These are phyloP conservation scores for Acrasis kona DNA, from an alignment of 78 protist species.

Conservation along the genomic window DNA sequence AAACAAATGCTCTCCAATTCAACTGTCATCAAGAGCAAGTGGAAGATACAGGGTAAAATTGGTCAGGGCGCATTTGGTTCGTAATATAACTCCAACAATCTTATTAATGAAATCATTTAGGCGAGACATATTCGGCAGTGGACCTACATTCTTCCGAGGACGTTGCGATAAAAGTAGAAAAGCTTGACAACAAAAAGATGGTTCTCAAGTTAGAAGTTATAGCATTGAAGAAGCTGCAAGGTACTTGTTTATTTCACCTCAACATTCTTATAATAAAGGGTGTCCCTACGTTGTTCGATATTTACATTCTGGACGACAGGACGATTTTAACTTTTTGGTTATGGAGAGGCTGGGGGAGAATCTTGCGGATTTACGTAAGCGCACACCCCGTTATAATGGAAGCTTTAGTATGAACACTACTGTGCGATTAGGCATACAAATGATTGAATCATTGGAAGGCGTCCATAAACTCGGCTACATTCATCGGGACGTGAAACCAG, in stretches of 20 bases:
- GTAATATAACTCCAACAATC: no score
- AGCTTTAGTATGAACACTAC: not conserved
- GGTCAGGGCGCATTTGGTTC: not conserved
- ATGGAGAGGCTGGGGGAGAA: slow-evolving; percentile 83
- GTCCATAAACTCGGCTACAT: slow-evolving; percentile 68
- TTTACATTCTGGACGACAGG: not conserved
- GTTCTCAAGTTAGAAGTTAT: not conserved
- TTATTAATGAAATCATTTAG: no score
- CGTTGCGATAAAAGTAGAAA: not conserved
- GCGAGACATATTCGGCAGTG: not conserved
- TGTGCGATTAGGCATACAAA: not conserved
- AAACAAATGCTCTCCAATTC: not conserved
- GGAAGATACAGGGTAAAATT: not conserved
- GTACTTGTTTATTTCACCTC: not conserved
- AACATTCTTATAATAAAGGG: not conserved
- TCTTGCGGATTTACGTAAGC: slow-evolving; percentile 47
- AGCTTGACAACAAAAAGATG: not conserved
- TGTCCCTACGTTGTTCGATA: slow-evolving; percentile 26
- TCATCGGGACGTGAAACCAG: slow-evolving; percentile 87
- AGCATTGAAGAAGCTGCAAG: slow-evolving; percentile 2
- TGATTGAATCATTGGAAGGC: slow-evolving; percentile 46
- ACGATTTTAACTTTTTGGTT: slow-evolving; percentile 46
- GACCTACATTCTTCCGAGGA: slow-evolving; percentile 1
- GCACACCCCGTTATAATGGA: not conserved
- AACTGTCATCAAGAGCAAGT: not conserved